Percentiles rank a stretch among this genome's conserved stretches.
phyloP scores from a whole-genome alignment of 306 rosid species.

The Vigna hirtella region DNA sequence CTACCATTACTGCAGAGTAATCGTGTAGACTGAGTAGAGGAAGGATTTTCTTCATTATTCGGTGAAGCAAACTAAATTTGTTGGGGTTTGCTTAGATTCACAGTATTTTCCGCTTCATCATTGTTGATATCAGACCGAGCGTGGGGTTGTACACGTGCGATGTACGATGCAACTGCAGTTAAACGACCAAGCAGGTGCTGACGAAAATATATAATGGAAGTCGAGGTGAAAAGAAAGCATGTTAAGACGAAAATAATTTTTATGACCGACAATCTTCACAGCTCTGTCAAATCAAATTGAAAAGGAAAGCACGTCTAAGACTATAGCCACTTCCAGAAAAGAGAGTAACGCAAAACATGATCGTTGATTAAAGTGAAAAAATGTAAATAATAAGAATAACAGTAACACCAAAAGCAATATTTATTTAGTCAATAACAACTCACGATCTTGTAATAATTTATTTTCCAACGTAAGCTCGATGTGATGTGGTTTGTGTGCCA shows the following conservation, averaged over 20 bases:
- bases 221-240: slow-evolving; percentile 16
- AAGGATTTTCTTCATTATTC: slow-evolving; percentile 9
- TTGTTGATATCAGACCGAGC: neutral
- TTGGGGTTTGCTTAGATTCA: neutral
- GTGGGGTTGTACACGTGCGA: slow-evolving; percentile 7
- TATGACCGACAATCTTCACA: slow-evolving; percentile 1
- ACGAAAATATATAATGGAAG: slow-evolving; percentile 1
- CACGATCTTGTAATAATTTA: neutral
- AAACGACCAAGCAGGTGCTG: neutral
- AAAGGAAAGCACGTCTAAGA: slow-evolving; percentile 16
- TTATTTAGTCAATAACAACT: neutral
- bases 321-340: neutral
- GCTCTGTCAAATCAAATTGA: slow-evolving; percentile 30
- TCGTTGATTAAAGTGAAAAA: neutral
- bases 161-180: neutral
- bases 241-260: neutral
- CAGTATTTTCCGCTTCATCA: neutral
- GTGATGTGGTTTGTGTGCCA: neutral
- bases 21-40: slow-evolving; percentile 6
- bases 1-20: neutral
- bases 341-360: slow-evolving; percentile 1
- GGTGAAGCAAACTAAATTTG: neutral
- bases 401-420: neutral
- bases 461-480: neutral
- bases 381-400: neutral